Evolutionary conservation across 306 rosid genomes (phyloP), one percentile per base, ranked within the genome.

Genomic region (Inga leiocalycina): DNA sequence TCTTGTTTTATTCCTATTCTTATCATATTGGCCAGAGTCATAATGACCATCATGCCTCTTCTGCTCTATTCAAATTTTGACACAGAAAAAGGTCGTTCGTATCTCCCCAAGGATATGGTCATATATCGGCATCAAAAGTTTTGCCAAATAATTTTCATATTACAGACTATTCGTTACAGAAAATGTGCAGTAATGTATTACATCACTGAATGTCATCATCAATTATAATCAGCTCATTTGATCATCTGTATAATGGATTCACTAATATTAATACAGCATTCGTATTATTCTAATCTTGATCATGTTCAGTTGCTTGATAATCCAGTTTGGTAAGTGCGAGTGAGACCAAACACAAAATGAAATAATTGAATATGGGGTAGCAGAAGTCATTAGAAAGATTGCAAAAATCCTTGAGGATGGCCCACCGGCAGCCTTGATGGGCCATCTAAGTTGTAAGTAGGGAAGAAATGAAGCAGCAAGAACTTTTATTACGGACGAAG

Each of bases 371-470:
- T 20, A 57, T 32, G 82, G 86, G 65, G 54, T 74, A 54, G 48
- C 32, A 59, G 14, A 10, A 15, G 69, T 70, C 17, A 61, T 49
- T 49, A 14, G 2, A 0, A 44, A 78, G 87, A 85, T 85, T 78
- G 81, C 81, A 57, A 73, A 5, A 80, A 85, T 88, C 89, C 85
- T 73, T 35, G 69, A 64, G 70, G 70, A 75, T 83, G 88, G 76
- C 83, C 83, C 87, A 71, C 43, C 10, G 8, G 5, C 17, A 22
- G 46, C 17, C 73, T 73, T 65, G 43, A 65, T 65, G 39, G 71
- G 16, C 71, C 43, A 13, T 65, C 49, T 5, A 65, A 10, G 37
- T 34, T 78, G 54, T 14, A 32, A 15, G 46, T 52, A 77, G 57
- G 35, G 79, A 41, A 76, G 56, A 73, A 49, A n/a, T 73, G 80